These are phyloP conservation scores for Irpex rosettiformis DNA, from an alignment of 1,284 basidiomycete species.

Conservation along the genomic window DNA sequence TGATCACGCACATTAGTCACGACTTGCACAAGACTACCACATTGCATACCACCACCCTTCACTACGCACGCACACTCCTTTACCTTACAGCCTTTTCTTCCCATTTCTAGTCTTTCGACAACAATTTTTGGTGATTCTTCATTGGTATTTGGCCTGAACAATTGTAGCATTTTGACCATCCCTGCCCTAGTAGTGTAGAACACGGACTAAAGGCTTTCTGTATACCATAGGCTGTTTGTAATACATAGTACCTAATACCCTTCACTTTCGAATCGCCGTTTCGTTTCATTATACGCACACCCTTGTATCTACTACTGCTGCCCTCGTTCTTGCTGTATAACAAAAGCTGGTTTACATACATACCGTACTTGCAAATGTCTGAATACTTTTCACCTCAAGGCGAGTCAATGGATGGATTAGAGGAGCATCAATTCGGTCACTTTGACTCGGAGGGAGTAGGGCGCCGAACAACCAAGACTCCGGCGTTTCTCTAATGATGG, in stretches of 20 bases:
- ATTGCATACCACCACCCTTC: slow-evolving; percentile 8
- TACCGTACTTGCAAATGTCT: slow-evolving; percentile 4
- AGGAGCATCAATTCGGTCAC: no score
- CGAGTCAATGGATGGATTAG: no score
- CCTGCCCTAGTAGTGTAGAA: slow-evolving; percentile 20
- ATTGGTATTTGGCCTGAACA: slow-evolving; percentile 25
- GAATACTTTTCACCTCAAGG: not conserved
- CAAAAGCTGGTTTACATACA: slow-evolving; percentile 5
- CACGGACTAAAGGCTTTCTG: slow-evolving; percentile 19
- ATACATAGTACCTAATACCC: slow-evolving; percentile 21
- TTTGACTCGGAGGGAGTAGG: no score
- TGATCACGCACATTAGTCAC: slow-evolving; percentile 24
- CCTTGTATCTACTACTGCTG: slow-evolving; percentile 19
- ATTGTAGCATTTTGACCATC: slow-evolving; percentile 33
- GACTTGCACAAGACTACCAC: slow-evolving; percentile 15
- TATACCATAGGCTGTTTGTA: slow-evolving; percentile 25
- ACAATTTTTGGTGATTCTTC: slow-evolving; percentile 18
- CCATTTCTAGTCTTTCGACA: slow-evolving; percentile 9
- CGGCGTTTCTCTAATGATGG: not conserved
- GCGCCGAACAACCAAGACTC: not conserved
- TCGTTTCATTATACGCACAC: slow-evolving; percentile 13
- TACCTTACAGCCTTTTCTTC: slow-evolving; percentile 20
- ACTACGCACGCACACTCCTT: slow-evolving; percentile 8
- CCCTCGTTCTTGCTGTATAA: slow-evolving; percentile 8
- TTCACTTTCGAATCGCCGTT: slow-evolving; percentile 9